Evolutionary conservation across 768 basidiomycete species (phyloP).

Genomic region (Termitomyces sp.): DNA sequence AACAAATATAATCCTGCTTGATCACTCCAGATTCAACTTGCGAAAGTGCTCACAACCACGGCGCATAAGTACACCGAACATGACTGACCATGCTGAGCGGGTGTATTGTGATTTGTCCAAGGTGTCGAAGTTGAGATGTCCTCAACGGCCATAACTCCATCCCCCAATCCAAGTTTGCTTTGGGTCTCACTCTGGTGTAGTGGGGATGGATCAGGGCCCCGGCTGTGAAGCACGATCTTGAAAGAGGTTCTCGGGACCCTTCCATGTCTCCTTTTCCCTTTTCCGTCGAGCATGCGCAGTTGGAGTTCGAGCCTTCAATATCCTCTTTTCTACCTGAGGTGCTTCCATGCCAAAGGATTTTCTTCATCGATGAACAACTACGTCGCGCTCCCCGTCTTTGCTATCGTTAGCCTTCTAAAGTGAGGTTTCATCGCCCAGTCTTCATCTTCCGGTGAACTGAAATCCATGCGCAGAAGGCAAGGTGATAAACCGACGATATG

Average conservation of each 20-base stretch:
- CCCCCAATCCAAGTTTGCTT: too few relatives aligned
- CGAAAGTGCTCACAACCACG: too few relatives aligned
- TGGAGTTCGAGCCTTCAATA: background rate
- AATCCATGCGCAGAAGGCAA: background rate
- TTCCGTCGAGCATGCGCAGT: background rate
- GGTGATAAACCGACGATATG: background rate
- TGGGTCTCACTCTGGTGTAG: too few relatives aligned
- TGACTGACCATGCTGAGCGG: too few relatives aligned
- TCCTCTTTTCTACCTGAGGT: background rate
- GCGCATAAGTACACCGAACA: too few relatives aligned
- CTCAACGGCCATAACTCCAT: too few relatives aligned
- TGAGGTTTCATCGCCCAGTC: background rate
- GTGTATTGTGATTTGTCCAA: too few relatives aligned
- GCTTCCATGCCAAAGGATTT: background rate
- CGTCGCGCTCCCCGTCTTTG: background rate
- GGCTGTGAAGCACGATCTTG: background rate
- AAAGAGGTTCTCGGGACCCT: background rate
- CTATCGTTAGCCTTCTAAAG: background rate
- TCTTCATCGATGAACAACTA: background rate
- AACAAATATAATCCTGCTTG: background rate
- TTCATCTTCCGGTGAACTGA: background rate
- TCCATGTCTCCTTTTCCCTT: background rate
- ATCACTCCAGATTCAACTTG: too few relatives aligned
- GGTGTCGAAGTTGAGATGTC: too few relatives aligned
- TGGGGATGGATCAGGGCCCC: too few relatives aligned